Evolutionary conservation across 2,329 filamentous ascomycete species (phyloP).

Genomic region (Colletotrichum phormii): DNA sequence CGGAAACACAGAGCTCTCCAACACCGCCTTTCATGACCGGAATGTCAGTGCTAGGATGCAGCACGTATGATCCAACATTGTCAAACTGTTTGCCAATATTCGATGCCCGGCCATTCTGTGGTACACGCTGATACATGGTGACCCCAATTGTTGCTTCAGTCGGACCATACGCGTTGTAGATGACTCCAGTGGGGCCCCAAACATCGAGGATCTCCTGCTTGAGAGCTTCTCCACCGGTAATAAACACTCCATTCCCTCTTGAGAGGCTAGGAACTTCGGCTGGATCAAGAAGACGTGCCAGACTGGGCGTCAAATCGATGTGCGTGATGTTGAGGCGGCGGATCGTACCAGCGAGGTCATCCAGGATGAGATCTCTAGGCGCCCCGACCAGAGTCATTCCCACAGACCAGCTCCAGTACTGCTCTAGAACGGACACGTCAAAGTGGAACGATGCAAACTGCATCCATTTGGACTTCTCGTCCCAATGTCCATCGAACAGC

Average conservation of each 20-base stretch:
- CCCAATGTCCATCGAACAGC: constrained; percentile 82
- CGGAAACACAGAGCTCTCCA: constrained; percentile 90
- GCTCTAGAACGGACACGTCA: constrained; percentile 91
- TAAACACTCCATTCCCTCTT: constrained; percentile 78
- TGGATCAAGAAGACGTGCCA: constrained; percentile 83
- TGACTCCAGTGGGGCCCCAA: constrained; percentile 83
- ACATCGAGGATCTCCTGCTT: constrained; percentile 89
- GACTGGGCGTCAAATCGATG: constrained; percentile 89
- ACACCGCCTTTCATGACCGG: constrained; percentile 83
- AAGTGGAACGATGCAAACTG: constrained; percentile 97
- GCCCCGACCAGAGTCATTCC: constrained; percentile 87
- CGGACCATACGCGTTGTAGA: constrained; percentile 93
- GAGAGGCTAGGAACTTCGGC: constrained; percentile 84
- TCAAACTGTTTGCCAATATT: constrained; percentile 91
- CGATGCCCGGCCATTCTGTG: constrained; percentile 79
- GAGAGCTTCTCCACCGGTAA: constrained; percentile 89
- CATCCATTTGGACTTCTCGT: constrained; percentile 79
- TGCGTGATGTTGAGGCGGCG: constrained; percentile 82
- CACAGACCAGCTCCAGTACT: constrained; percentile 96
- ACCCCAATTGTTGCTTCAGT: constrained; percentile 94
- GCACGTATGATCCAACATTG: constrained; percentile 87
- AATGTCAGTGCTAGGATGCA: constrained; percentile 74
- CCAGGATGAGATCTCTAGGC: constrained; percentile 85
- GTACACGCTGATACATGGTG: constrained; percentile 88
- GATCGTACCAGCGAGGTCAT: constrained; percentile 82